phyloP scores from a whole-genome alignment of 2,329 filamentous ascomycete genomes.

The Rutstroemia sp. region DNA sequence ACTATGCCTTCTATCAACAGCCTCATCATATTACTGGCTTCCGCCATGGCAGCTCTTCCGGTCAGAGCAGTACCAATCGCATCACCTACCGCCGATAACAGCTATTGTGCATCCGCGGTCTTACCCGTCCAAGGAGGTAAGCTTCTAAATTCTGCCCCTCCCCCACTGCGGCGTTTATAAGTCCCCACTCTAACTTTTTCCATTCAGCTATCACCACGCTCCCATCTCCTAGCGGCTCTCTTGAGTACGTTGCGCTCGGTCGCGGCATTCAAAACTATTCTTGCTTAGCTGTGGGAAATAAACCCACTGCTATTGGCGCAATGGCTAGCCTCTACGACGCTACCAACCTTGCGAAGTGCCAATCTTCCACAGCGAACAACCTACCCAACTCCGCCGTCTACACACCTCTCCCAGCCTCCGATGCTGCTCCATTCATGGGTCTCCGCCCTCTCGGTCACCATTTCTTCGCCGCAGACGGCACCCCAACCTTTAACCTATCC shows the following conservation, averaged over 20 bases:
- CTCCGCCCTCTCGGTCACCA: constrained; percentile 22
- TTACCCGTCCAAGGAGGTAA: constrained; percentile 4
- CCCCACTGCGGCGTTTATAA: neutral
- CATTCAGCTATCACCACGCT: constrained; percentile 20
- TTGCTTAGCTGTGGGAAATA: constrained; percentile 18
- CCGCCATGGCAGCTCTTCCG: constrained; percentile 1
- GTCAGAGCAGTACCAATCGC: neutral
- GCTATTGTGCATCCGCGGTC: neutral
- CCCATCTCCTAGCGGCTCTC: constrained; percentile 17
- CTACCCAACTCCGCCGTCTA: constrained; percentile 20
- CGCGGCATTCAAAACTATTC: constrained; percentile 30
- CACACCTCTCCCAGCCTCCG: constrained; percentile 7
- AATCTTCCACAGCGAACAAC: constrained; percentile 10
- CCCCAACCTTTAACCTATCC: constrained; percentile 25
- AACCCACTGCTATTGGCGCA: constrained; percentile 22
- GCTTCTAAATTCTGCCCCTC: neutral
- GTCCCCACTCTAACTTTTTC: neutral
- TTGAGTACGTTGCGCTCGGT: constrained; percentile 27
- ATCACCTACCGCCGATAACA: neutral
- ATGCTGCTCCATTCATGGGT: neutral
- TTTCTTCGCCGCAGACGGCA: constrained; percentile 24
- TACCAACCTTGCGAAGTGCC: constrained; percentile 19
- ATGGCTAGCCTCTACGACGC: constrained; percentile 28
- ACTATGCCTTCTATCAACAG: too few relatives aligned
- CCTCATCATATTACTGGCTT: too few relatives aligned